phyloP scores from a whole-genome alignment of 257 asterid species.

The Solanum tarapatanum region DNA sequence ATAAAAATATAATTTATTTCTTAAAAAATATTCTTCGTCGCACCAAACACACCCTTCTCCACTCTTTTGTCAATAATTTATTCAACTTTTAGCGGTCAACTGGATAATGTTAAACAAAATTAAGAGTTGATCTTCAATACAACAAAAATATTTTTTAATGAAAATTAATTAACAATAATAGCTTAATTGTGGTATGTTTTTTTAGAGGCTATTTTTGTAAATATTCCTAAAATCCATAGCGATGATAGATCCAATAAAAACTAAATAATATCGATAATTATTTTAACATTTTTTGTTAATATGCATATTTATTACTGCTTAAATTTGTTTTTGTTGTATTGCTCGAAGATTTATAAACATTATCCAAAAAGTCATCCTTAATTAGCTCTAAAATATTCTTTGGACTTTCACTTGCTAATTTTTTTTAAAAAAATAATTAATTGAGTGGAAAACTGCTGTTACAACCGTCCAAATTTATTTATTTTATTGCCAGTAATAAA shows the following conservation, averaged over 20 bases:
- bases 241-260: too few relatives aligned
- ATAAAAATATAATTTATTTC: background rate
- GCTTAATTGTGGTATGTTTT: background rate
- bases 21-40: background rate
- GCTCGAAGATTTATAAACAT: background rate
- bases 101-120: background rate
- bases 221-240: background rate
- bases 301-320: too few relatives aligned
- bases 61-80: background rate
- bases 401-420: background rate
- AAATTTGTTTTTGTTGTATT: background rate
- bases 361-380: background rate
- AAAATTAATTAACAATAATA: too few relatives aligned
- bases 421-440: background rate
- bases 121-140: background rate
- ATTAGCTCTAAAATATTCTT: background rate
- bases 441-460: background rate
- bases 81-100: background rate
- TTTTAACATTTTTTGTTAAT: too few relatives aligned
- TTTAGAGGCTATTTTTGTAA: background rate
- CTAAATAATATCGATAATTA: too few relatives aligned
- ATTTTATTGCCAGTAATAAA: background rate
- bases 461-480: background rate
- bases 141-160: too few relatives aligned
- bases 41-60: background rate